Percentiles rank a stretch among this genome's conserved stretches.
Conservation (phyloP, 192 early-diverging fungal genomes). For the Entomortierella parvispora region DNA sequence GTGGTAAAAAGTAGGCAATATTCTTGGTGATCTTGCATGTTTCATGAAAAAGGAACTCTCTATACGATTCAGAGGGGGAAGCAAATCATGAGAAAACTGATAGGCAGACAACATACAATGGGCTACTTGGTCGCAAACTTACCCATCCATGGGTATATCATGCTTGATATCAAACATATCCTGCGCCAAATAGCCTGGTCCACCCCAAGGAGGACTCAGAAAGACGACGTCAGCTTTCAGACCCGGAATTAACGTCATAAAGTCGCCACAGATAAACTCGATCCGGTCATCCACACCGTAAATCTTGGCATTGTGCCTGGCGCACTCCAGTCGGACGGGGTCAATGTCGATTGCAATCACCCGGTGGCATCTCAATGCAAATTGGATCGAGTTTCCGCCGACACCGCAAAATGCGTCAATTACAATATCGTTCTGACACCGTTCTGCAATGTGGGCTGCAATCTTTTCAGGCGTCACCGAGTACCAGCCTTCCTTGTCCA, state of each 20-base stretch:
- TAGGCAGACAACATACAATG: background rate
- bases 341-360: slow-evolving; percentile 96
- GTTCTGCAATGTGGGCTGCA: slow-evolving; percentile 78
- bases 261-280: slow-evolving; percentile 93
- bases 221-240: slow-evolving; percentile 90
- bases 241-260: slow-evolving; percentile 75
- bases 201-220: slow-evolving; percentile 97
- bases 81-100: slow-evolving; percentile 38
- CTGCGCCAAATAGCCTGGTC: slow-evolving; percentile 75
- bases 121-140: slow-evolving; percentile 35
- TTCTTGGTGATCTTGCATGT: slow-evolving; percentile 76
- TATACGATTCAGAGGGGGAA: slow-evolving; percentile 45
- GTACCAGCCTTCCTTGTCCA: slow-evolving; percentile 94
- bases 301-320: slow-evolving; percentile 85
- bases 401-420: slow-evolving; percentile 97
- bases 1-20: slow-evolving; percentile 88
- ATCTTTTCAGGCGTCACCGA: slow-evolving; percentile 95
- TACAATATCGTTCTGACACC: slow-evolving; percentile 71
- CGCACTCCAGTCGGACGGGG: slow-evolving; percentile 79
- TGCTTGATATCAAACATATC: slow-evolving; percentile 72
- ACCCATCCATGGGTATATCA: slow-evolving; percentile 83
- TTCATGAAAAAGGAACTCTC: slow-evolving; percentile 68
- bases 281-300: slow-evolving; percentile 94
- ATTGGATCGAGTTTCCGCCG: slow-evolving; percentile 97
- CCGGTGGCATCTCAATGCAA: slow-evolving; percentile 86